Evolutionary conservation across 192 early-diverging fungal species (phyloP), one percentile per base, ranked within the genome.

Genomic region (Entomortierella parvispora): DNA sequence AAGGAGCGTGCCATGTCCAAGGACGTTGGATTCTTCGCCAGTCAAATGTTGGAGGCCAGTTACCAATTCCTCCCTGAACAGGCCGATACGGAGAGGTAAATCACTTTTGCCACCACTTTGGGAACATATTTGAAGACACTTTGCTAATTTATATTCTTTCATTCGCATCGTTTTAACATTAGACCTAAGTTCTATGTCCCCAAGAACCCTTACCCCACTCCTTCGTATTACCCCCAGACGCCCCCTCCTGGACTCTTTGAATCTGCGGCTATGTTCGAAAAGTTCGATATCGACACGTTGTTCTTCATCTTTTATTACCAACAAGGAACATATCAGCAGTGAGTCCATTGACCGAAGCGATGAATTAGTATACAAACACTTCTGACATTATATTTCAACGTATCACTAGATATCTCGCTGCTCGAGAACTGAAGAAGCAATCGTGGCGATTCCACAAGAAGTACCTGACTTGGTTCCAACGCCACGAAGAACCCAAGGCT

Each of bases 391-490:
- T 40, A 9, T 40, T 9, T 40, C 37, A 40, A 40, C 12, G 7
- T 40, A 40, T 40, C n/a, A n/a, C n/a, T 50, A 94, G 93, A 53
- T 95, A 92, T 72, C 77, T 98, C 62, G 97, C 97, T 18, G 96
- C 96, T 20, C 85, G 93, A 46, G 97, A 99, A 81, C 84, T 99
- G 50, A 98, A 98, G 76, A 91, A 94, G 68, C 96, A 97, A 62
- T 94, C 92, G 26, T 99, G 97, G 97, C 87, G 97, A 47, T 99
- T 97, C 82, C 97, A 99, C 80, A 99, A 97, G 86, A 95, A 97
- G 86, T 97, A 95, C 66, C 80, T 92, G 54, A 98, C 97, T 50
- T 99, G 97, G 97, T 99, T 99, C 84, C 97, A 99, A 81, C 90
- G 97, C 18, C 95, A 93, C 74, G 95, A 98, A 67, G 96, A 99